Evolutionary conservation across 176 grass and related monocot species (phyloP), one percentile per base, ranked within the genome.

Genomic region (Avena sativa): DNA sequence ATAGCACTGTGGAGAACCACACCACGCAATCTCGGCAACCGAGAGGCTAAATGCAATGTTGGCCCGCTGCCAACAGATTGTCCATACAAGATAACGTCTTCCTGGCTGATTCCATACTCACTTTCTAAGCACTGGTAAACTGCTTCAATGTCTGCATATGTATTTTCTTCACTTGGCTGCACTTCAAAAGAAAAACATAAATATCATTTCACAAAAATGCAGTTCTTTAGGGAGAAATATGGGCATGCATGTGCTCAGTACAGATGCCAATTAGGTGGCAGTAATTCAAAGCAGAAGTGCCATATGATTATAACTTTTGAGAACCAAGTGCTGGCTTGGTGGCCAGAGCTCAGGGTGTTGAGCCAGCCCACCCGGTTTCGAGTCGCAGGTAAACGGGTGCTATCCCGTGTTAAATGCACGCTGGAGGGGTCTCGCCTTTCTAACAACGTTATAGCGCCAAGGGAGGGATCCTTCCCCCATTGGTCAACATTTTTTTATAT

Each of bases 71-170:
- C 97, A 56, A 99, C 97, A 71, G 97, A 99, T 77, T 99, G 97
- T 51, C 97, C 97, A 86, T 99, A 99, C 83, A 99, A 86, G 87
- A 99, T 94, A 89, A 99, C 72, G 43, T 96, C 89, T 90, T 99
- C 97, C 85, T 99, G 97, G 48, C 97, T 94, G 60, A 99, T 89
- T 80, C 97, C 97, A 44, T 99, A 99, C 82, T 99, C 94, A 5
- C 87, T 94, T 88, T 96, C 87, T 71, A 99, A 84, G 83, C 97
- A 99, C 43, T 94, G 88, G 81, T 99, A 99, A 58, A 99, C 97
- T 89, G 97, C 94, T 83, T 99, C 94, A 81, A 99, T 97, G 79
- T 99, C 97, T 79, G 94, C 97, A 87, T 99, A 99, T 85, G 97
- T 99, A 82, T 97, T 94, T 66, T 90, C 85, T 88, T 99, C 97